These are phyloP conservation scores for Azolla pinnata DNA, from an alignment of 75 land plant genomes.

Conservation along the genomic window DNA sequence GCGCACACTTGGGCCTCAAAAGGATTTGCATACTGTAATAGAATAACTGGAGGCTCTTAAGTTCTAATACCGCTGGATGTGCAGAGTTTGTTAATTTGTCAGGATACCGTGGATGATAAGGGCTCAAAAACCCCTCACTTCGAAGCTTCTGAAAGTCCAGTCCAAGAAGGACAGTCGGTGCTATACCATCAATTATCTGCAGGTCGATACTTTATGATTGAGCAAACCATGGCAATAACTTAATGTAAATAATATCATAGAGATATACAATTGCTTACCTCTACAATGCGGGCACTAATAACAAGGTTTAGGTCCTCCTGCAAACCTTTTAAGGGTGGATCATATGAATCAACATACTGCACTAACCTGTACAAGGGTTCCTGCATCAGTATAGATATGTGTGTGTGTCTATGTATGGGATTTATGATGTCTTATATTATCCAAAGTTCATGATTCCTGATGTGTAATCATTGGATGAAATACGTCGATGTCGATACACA, in stretches of 20 bases:
- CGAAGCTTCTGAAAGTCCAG: slow-evolving; percentile 82
- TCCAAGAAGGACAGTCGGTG: slow-evolving; percentile 82
- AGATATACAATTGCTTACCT: slow-evolving; percentile 40
- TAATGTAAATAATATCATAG: not conserved
- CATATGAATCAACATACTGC: slow-evolving; percentile 92
- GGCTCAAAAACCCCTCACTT: slow-evolving; percentile 96
- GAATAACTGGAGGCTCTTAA: too few species aligned
- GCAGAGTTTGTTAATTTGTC: slow-evolving; percentile 98
- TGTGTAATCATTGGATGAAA: too few species aligned
- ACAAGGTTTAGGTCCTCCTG: slow-evolving; percentile 97
- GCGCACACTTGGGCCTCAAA: too few species aligned
- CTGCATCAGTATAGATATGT: too few species aligned
- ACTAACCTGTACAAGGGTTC: slow-evolving; percentile 56
- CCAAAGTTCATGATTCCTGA: too few species aligned
- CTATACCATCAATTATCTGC: slow-evolving; percentile 96
- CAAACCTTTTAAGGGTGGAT: slow-evolving; percentile 91
- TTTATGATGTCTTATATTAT: too few species aligned
- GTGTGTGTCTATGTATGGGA: too few species aligned
- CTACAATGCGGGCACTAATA: slow-evolving; percentile 90
- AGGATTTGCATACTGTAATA: too few species aligned
- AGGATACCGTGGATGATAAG: slow-evolving; percentile 99
- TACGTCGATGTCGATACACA: too few species aligned
- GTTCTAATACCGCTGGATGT: slow-evolving; percentile 82
- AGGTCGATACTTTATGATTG: too few species aligned
- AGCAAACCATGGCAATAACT: too few species aligned